Percentiles rank a stretch among this genome's conserved stretches.
phyloP scores from a whole-genome alignment of 192 early-diverging fungal genomes.

The Backusella tarrabulga region DNA sequence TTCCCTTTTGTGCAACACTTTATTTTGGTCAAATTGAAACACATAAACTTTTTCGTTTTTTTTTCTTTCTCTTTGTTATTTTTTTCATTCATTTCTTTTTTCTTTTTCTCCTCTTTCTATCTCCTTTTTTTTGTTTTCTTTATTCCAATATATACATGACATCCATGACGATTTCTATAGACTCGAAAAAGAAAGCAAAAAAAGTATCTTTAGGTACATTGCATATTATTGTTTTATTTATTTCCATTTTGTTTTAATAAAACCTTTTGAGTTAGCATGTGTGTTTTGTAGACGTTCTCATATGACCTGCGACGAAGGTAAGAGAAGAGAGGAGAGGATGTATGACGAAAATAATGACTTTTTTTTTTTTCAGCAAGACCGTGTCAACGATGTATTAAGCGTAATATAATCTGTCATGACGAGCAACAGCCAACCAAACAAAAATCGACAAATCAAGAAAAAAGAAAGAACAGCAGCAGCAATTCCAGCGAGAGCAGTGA shows the following conservation, averaged over 20 bases:
- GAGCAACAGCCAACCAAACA: background rate
- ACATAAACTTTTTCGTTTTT: conserved; percentile 2
- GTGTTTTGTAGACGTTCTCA: conserved; percentile 92
- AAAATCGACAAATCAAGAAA: background rate
- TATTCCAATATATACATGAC: background rate
- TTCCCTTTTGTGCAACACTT: background rate
- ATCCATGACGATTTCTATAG: background rate
- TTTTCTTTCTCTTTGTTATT: background rate
- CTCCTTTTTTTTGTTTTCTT: background rate
- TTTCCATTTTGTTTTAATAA: background rate
- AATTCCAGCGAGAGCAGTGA: conserved; percentile 9
- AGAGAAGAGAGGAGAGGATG: background rate
- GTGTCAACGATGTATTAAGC: conserved; percentile 92
- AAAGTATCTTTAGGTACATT: conserved; percentile 10
- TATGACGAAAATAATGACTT: background rate
- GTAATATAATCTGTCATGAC: conserved; percentile 90
- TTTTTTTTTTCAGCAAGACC: conserved; percentile 51
- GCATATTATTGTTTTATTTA: background rate
- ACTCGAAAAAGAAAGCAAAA: background rate
- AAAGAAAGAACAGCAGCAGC: conserved; percentile 3
- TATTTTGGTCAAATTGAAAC: background rate
- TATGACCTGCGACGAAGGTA: conserved; percentile 92
- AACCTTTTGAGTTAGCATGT: conserved; percentile 62
- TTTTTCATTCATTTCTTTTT: background rate
- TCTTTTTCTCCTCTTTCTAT: background rate